phyloP scores from a whole-genome alignment of 306 rosid genomes.

The Vachellia collinsii region DNA sequence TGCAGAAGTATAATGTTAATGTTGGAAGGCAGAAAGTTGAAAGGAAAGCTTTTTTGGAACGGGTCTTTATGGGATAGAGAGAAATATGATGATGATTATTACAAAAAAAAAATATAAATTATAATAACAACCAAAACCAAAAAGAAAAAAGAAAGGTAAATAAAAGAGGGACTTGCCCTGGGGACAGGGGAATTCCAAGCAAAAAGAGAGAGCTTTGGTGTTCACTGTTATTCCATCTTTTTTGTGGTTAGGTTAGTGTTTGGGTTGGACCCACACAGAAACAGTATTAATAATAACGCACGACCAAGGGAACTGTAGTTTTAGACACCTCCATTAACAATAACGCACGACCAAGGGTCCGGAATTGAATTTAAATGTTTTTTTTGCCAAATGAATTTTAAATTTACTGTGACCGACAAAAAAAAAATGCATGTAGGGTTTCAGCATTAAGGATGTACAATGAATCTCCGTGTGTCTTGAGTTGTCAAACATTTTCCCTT shows the following conservation, averaged over 20 bases:
- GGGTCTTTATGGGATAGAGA: constrained; percentile 46
- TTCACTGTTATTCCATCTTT: constrained; percentile 39
- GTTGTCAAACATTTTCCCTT: neutral
- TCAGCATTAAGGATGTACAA: neutral
- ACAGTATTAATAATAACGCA: constrained; percentile 48
- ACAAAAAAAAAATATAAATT: neutral
- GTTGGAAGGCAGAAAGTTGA: constrained; percentile 64
- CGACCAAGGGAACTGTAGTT: constrained; percentile 49
- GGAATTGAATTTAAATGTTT: too few species aligned
- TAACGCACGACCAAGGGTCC: too few species aligned
- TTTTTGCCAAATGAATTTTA: neutral
- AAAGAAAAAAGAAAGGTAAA: neutral
- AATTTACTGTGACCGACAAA: neutral
- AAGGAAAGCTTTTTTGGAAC: constrained; percentile 33
- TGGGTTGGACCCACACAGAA: constrained; percentile 57
- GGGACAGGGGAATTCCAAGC: constrained; percentile 14
- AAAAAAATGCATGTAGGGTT: neutral
- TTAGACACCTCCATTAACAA: constrained; percentile 48
- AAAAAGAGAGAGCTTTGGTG: constrained; percentile 11
- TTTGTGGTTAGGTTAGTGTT: constrained; percentile 55
- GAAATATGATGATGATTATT: constrained; percentile 26
- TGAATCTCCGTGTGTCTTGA: neutral
- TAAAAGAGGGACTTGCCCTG: neutral
- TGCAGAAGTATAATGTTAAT: constrained; percentile 40
- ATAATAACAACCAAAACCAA: constrained; percentile 2